Base-by-base conservation (phyloP, 2,329 filamentous ascomycete genomes). In the Zymoseptoria tritici region DNA sequence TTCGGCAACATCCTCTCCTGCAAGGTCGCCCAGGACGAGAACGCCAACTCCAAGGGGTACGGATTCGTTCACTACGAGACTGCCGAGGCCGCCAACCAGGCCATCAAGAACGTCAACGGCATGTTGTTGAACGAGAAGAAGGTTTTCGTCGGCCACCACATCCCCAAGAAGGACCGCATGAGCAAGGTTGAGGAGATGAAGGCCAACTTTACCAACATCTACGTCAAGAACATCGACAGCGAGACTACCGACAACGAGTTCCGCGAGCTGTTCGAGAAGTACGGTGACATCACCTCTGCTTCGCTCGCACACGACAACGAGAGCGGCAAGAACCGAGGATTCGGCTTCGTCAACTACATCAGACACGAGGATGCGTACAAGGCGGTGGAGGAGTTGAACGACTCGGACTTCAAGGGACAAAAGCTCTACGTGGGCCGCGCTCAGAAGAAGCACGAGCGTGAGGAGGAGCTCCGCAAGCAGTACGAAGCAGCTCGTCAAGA, bases 111-210 rank as follows among this genome's bases (percentile, higher is more conserved):
- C 74, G 94, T 99, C 74, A 99, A 99, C 78, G 94, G 94, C 77
- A 99, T 99, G 94, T 83, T 99, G 76, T 80, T 99, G 75, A 99
- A 99, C 81, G 94, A 99, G 85, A 99, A 99, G 88, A 99, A 99
- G 85, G 94, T 99, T 66, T 99, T 95, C 71, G 94, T 99, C 70
- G 94, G 94, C 66, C 93, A 97, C 80, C 94, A 99, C 81, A 97
- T 99, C 73, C 92, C 94, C 77, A 97, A 97, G 89, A 97, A 97
- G 85, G 94, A 99, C 75, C 93, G 94, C 72, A 94, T 97, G 85
- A 96, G 91, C 90, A 99, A 99, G 82, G 97, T 97, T 71, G 94
- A 99, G 82, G 94, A 99, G 84, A 99, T 99, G 93, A 99, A 99
- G 88, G 94, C 94, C 78, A 99, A 99, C 84, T 99, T 95, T 85